Evolutionary conservation across 306 rosid genomes (phyloP).

Genomic region (Canavalia ensiformis): DNA sequence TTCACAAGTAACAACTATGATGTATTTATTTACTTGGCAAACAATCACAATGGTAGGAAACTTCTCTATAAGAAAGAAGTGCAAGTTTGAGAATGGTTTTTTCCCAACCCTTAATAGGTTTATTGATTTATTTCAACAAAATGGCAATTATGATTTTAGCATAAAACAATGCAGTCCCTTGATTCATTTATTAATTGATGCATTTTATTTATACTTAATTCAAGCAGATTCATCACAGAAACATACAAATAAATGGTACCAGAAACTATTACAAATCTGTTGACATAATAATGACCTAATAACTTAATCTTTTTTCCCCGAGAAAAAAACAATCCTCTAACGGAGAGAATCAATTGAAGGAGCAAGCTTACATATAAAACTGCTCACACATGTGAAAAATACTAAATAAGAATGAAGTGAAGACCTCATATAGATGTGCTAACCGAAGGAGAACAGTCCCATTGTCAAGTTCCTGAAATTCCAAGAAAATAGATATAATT

Average conservation of each 20-base stretch:
- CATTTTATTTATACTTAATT: slow-evolving; percentile 23
- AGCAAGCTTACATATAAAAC: neutral
- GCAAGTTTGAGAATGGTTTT: slow-evolving; percentile 15
- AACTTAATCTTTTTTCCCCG: neutral
- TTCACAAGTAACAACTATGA: slow-evolving; percentile 2
- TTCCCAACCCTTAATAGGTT: neutral
- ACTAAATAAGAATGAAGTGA: slow-evolving; percentile 29
- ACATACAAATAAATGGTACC: slow-evolving; percentile 14
- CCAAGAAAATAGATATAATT: slow-evolving; percentile 29
- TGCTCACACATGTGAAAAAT: slow-evolving; percentile 10
- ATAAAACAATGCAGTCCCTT: neutral
- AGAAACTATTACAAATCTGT: neutral
- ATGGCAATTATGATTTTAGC: neutral
- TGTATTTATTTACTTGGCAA: slow-evolving; percentile 22
- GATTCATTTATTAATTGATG: slow-evolving; percentile 2
- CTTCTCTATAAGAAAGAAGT: neutral
- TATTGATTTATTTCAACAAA: slow-evolving; percentile 19
- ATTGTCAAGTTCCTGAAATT: slow-evolving; percentile 70
- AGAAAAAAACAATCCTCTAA: slow-evolving; percentile 22
- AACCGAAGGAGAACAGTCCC: slow-evolving; percentile 77
- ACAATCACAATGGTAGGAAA: slow-evolving; percentile 34
- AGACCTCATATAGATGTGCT: slow-evolving; percentile 86
- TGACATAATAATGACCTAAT: slow-evolving; percentile 5
- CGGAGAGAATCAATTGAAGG: neutral
- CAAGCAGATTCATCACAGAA: slow-evolving; percentile 7